Conservation (phyloP, 2,329 filamentous ascomycete species). For the Pseudogymnoascus sp. region DNA sequence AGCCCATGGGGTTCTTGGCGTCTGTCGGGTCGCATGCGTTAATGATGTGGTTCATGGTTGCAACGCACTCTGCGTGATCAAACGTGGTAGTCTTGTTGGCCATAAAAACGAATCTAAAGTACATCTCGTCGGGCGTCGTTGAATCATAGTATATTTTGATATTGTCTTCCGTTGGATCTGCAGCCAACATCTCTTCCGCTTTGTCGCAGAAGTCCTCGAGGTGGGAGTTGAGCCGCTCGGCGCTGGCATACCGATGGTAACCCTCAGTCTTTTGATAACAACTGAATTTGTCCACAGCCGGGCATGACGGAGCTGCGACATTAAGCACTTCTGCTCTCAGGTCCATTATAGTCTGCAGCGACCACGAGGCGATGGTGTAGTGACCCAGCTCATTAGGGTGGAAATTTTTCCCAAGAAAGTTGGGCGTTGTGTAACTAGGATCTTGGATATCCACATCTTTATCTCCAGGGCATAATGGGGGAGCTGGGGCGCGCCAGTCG, state of each 20-base stretch:
- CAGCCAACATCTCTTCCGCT: no score
- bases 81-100: no score
- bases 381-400: conserved; percentile 29
- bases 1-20: conserved; percentile 26
- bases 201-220: conserved; percentile 26
- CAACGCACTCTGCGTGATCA: no score
- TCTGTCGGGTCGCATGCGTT: conserved; percentile 24
- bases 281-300: not conserved
- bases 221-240: conserved; percentile 20
- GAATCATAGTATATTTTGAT: no score
- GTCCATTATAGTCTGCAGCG: conserved; percentile 11
- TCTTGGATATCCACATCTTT: not conserved
- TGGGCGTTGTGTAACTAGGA: conserved; percentile 17
- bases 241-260: conserved; percentile 14
- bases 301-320: not conserved
- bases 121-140: no score
- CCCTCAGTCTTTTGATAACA: conserved; percentile 11
- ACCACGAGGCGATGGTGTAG: conserved; percentile 25
- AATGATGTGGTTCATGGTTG: conserved; percentile 16
- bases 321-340: not conserved
- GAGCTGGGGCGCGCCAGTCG: not conserved
- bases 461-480: not conserved
- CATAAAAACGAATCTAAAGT: no score
- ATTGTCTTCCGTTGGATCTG: no score
- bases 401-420: conserved; percentile 26